These are phyloP conservation scores for Gastrolobium villosum DNA, from an alignment of 306 rosid species.

Conservation along the genomic window DNA sequence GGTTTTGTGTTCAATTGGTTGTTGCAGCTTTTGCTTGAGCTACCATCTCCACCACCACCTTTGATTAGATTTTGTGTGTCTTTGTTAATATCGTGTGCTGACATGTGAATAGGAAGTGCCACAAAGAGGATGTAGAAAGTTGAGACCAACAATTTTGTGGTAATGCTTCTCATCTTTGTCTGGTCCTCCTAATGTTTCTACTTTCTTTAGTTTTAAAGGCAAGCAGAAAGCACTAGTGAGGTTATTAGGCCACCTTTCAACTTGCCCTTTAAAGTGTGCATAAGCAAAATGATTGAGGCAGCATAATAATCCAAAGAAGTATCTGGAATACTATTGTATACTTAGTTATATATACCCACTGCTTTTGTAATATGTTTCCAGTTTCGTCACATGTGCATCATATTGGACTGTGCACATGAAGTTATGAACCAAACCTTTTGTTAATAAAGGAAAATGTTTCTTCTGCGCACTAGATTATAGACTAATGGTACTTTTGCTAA, in stretches of 20 bases:
- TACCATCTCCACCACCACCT: conserved; percentile 18
- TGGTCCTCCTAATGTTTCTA: neutral
- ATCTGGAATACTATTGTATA: conserved; percentile 13
- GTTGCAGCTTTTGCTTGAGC: conserved; percentile 51
- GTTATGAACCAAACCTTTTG: neutral
- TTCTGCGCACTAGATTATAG: no score
- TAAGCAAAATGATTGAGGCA: conserved; percentile 13
- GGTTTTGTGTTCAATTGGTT: conserved; percentile 18
- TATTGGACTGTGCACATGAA: neutral
- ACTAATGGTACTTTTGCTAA: no score
- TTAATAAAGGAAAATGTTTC: no score
- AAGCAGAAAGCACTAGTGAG: conserved; percentile 24
- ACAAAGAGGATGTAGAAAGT: conserved; percentile 51
- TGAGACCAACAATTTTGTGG: conserved; percentile 41
- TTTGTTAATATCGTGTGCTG: conserved; percentile 41
- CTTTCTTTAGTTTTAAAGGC: conserved; percentile 17
- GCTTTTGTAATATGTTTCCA: neutral
- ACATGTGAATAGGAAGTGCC: conserved; percentile 44
- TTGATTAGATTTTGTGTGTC: conserved; percentile 20
- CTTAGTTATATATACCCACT: neutral
- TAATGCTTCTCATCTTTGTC: conserved; percentile 50
- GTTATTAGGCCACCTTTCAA: conserved; percentile 25
- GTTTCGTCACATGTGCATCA: conserved; percentile 41
- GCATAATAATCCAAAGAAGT: conserved; percentile 4
- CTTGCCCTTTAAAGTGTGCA: neutral